These are phyloP conservation scores for Exophiala mesophila DNA, from an alignment of 2,329 filamentous ascomycete genomes.

Conservation along the genomic window DNA sequence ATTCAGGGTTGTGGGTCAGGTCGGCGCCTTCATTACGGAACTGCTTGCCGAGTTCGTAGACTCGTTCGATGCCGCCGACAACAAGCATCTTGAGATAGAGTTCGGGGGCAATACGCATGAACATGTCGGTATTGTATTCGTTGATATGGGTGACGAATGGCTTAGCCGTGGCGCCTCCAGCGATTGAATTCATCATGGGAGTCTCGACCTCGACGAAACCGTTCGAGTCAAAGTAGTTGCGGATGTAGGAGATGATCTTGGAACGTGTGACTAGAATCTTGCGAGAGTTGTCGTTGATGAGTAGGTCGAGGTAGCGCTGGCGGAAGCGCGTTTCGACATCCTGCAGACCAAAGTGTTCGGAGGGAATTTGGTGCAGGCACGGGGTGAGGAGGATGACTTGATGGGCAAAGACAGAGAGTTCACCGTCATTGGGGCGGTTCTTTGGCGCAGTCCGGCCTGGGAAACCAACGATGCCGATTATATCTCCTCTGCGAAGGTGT, in stretches of 20 bases:
- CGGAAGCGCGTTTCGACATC: constrained; percentile 91
- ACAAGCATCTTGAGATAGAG: constrained; percentile 95
- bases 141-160: constrained; percentile 97
- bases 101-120: constrained; percentile 90
- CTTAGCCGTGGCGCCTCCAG: constrained; percentile 90
- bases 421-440: constrained; percentile 73
- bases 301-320: constrained; percentile 88
- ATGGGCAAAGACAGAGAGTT: constrained; percentile 87
- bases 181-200: constrained; percentile 94
- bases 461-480: constrained; percentile 81
- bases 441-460: constrained; percentile 83
- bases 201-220: constrained; percentile 95
- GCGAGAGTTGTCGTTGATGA: constrained; percentile 87
- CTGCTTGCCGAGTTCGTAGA: constrained; percentile 92
- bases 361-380: constrained; percentile 84
- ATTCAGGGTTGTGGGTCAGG: constrained; percentile 95
- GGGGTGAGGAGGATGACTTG: constrained; percentile 83
- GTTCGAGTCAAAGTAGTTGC: constrained; percentile 78
- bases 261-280: constrained; percentile 79
- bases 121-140: constrained; percentile 89
- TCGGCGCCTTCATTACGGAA: constrained; percentile 93
- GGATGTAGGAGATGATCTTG: constrained; percentile 84
- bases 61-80: constrained; percentile 87
- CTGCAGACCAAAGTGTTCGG: constrained; percentile 90
- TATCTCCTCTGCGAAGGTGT: constrained; percentile 81